Conservation (phyloP, 768 basidiomycete species). For the Serendipita sp. region DNA sequence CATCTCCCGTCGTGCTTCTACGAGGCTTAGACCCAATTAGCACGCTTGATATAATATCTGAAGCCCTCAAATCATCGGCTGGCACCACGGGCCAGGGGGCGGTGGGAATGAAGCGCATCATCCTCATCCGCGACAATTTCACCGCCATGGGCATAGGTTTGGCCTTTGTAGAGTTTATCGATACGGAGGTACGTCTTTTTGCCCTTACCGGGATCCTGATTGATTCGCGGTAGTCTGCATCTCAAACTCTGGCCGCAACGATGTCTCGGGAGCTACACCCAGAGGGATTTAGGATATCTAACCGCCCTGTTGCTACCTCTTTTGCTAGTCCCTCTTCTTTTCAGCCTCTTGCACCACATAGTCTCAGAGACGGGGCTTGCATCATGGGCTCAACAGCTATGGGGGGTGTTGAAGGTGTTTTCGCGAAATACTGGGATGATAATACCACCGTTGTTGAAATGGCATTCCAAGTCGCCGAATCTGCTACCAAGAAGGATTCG, state of each 20-base stretch:
- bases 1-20: constrained; percentile 69
- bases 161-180: constrained; percentile 83
- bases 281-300: constrained; percentile 83
- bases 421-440: constrained; percentile 90
- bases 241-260: constrained; percentile 62
- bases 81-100: constrained; percentile 64
- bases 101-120: constrained; percentile 72
- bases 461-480: constrained; percentile 63
- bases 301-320: constrained; percentile 76
- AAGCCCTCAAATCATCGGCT: constrained; percentile 67
- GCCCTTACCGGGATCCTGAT: not conserved
- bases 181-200: constrained; percentile 46
- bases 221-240: constrained; percentile 44
- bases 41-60: constrained; percentile 71
- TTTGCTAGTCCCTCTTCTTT: constrained; percentile 89
- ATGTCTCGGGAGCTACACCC: constrained; percentile 82
- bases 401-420: constrained; percentile 55
- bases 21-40: constrained; percentile 81
- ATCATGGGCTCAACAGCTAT: constrained; percentile 47
- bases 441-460: constrained; percentile 55
- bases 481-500: constrained; percentile 20
- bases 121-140: constrained; percentile 77
- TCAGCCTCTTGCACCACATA: constrained; percentile 58
- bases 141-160: constrained; percentile 86
- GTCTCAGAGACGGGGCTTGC: constrained; percentile 62